phyloP scores from a whole-genome alignment of 164 flowering plant genomes.

The Tetrastigma voinierianum region DNA sequence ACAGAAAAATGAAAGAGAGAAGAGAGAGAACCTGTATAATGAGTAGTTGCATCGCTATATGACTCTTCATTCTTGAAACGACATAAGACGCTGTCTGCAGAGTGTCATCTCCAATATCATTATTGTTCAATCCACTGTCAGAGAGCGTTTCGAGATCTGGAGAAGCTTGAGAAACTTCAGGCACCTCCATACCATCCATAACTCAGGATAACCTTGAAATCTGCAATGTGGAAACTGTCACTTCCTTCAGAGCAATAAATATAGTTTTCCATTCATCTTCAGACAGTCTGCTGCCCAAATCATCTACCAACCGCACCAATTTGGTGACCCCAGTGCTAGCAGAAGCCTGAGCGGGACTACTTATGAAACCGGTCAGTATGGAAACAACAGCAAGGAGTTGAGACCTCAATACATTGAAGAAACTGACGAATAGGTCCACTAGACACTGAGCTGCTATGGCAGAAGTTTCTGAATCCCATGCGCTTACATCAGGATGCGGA shows the following conservation, averaged over 20 bases:
- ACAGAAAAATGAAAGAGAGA: constrained; percentile 15
- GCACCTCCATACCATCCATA: constrained; percentile 64
- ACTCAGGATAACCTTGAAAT: constrained; percentile 56
- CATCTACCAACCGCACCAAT: constrained; percentile 58
- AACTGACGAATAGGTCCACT: constrained; percentile 69
- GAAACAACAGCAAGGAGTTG: constrained; percentile 63
- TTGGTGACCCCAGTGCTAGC: constrained; percentile 82
- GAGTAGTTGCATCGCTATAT: constrained; percentile 75
- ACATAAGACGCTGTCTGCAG: constrained; percentile 79
- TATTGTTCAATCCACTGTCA: constrained; percentile 45
- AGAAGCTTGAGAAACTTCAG: constrained; percentile 38
- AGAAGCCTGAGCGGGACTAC: constrained; percentile 58
- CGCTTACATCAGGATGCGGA: constrained; percentile 37
- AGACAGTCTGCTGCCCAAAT: constrained; percentile 53
- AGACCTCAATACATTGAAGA: constrained; percentile 61
- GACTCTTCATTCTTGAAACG: constrained; percentile 72
- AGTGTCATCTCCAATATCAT: constrained; percentile 74
- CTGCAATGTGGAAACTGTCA: constrained; percentile 60
- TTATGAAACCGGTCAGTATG: constrained; percentile 56
- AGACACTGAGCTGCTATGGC: constrained; percentile 71
- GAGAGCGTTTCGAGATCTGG: constrained; percentile 49
- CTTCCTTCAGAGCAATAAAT: constrained; percentile 63
- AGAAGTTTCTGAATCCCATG: constrained; percentile 82
- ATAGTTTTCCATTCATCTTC: constrained; percentile 84
- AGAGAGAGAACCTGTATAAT: constrained; percentile 62